Evolutionary conservation across 2,329 filamentous ascomycete genomes (phyloP).

Genomic region (Ceratocystis harringtonii): DNA sequence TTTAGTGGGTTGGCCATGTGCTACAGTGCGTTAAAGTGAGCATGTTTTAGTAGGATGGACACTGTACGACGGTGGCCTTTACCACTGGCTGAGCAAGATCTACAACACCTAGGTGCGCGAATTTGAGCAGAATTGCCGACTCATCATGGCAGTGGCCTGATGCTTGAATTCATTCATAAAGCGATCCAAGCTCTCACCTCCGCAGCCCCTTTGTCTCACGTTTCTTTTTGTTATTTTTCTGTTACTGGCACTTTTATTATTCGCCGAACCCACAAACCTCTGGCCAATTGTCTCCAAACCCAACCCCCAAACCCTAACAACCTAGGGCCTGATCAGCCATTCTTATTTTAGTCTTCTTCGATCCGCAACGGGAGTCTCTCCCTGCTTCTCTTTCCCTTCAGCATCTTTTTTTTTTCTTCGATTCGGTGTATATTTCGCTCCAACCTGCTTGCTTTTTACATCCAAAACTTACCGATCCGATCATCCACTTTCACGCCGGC

Average conservation of each 20-base stretch:
- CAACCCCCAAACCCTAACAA: neutral
- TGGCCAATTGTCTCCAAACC: neutral
- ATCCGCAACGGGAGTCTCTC: neutral
- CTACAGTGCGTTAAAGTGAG: neutral
- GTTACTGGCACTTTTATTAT: neutral
- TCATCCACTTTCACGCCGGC: neutral
- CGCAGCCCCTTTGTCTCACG: neutral
- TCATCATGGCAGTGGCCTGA: neutral
- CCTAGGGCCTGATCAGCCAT: neutral
- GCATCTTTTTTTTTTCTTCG: neutral
- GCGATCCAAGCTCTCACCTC: neutral
- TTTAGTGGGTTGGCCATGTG: neutral
- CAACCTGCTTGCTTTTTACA: neutral
- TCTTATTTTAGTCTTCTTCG: neutral
- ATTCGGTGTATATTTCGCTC: neutral
- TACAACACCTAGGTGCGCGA: neutral
- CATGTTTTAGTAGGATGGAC: neutral
- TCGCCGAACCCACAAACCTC: neutral
- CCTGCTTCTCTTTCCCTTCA: neutral
- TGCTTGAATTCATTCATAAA: neutral
- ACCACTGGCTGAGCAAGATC: neutral
- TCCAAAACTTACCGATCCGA: neutral
- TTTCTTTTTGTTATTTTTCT: neutral
- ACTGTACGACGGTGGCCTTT: neutral
- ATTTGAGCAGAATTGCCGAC: conserved; percentile 12